A percentile compares a stretch with the other conserved stretches of the same genome.
phyloP scores from a whole-genome alignment of 768 basidiomycete genomes.

The Kwoniella shandongensis region DNA sequence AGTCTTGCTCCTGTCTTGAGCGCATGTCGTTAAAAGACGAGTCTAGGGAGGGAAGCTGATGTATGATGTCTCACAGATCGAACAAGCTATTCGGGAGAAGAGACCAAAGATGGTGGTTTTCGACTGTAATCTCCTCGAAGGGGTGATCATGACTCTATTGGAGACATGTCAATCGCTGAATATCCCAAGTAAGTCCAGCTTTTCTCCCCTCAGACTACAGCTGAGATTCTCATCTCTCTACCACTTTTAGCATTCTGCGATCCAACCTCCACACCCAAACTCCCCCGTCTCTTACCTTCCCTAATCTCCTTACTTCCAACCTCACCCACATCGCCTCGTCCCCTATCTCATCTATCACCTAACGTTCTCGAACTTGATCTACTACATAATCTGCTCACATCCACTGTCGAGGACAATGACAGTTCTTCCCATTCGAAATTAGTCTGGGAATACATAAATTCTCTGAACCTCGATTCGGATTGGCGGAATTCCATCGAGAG shows the following conservation, averaged over 20 bases:
- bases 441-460: slow-evolving; percentile 68
- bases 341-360: slow-evolving; percentile 75
- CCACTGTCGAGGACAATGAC: slow-evolving; percentile 56
- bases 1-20: no score
- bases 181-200: slow-evolving; percentile 61
- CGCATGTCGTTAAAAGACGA: no score
- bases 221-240: slow-evolving; percentile 8
- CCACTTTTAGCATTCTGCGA: slow-evolving; percentile 72
- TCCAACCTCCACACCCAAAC: slow-evolving; percentile 87
- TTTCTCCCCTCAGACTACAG: slow-evolving; percentile 14
- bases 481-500: slow-evolving; percentile 69
- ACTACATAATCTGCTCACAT: slow-evolving; percentile 48
- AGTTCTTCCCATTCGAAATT: slow-evolving; percentile 58
- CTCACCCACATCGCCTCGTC: slow-evolving; percentile 11
- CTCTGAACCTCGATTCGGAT: slow-evolving; percentile 64
- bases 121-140: slow-evolving; percentile 54
- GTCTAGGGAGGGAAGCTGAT: background rate
- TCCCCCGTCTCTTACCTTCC: slow-evolving; percentile 67
- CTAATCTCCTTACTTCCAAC: slow-evolving; percentile 27
- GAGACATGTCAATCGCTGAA: slow-evolving; percentile 58
- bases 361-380: slow-evolving; percentile 73
- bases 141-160: slow-evolving; percentile 61
- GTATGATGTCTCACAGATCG: background rate
- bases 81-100: slow-evolving; percentile 58
- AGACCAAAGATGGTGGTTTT: slow-evolving; percentile 45